Evolutionary conservation across 2,329 filamentous ascomycete genomes (phyloP).

Genomic region (Ascochyta clinopodiicola): DNA sequence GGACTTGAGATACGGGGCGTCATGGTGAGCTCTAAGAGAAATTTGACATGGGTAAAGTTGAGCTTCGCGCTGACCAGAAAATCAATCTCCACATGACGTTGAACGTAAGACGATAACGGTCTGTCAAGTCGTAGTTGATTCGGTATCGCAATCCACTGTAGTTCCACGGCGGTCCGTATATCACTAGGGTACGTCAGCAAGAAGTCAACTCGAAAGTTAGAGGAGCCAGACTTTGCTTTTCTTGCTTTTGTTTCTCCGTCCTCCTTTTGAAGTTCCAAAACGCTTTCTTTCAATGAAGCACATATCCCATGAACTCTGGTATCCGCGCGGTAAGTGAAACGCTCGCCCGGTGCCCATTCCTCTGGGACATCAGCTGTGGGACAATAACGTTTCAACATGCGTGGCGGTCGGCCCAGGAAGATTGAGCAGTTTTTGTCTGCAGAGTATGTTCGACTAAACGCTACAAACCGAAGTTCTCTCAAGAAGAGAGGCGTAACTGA

Average conservation of each 20-base stretch:
- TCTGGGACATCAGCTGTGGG: neutral
- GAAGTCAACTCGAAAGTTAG: no score
- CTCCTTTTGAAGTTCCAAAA: slow-evolving; percentile 4
- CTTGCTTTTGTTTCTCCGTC: neutral
- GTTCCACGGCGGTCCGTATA: neutral
- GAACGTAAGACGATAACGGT: slow-evolving; percentile 2
- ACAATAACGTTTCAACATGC: slow-evolving; percentile 42
- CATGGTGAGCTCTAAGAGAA: slow-evolving; percentile 36
- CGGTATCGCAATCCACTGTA: neutral
- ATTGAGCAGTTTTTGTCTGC: slow-evolving; percentile 58
- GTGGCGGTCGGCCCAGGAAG: slow-evolving; percentile 59
- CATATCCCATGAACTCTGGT: slow-evolving; percentile 47
- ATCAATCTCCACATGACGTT: slow-evolving; percentile 35
- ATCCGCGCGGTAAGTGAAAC: neutral
- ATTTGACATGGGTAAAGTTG: slow-evolving; percentile 42
- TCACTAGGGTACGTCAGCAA: neutral
- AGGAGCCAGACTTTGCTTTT: neutral
- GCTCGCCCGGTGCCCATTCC: neutral
- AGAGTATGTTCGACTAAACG: slow-evolving; percentile 54
- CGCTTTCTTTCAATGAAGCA: slow-evolving; percentile 28
- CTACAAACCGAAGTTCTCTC: slow-evolving; percentile 48
- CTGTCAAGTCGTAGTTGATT: neutral
- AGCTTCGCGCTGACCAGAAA: slow-evolving; percentile 43
- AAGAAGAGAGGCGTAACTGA: slow-evolving; percentile 49
- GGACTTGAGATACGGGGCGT: slow-evolving; percentile 29